Conservation (phyloP, 495 filamentous ascomycete species). For the Daldinia childiae region DNA sequence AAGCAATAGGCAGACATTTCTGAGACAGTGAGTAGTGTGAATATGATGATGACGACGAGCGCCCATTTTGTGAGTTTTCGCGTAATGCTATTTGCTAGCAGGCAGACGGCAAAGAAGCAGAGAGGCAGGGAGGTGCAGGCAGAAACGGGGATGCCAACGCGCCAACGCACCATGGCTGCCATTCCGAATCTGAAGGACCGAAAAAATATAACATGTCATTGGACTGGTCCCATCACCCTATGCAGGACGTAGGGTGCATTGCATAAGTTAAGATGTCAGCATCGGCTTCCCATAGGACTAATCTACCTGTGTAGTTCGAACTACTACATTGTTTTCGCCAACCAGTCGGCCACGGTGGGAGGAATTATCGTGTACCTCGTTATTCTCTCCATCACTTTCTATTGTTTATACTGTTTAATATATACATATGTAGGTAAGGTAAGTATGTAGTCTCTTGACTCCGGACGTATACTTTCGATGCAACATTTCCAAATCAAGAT, state of each 20-base stretch:
- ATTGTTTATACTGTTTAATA: background rate
- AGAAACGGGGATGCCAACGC: slow-evolving; percentile 19
- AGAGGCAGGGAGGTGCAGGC: slow-evolving; percentile 30
- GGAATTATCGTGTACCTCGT: slow-evolving; percentile 27
- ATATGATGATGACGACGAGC: slow-evolving; percentile 30
- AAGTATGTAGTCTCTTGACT: slow-evolving; percentile 1
- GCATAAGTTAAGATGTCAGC: slow-evolving; percentile 24
- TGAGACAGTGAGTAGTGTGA: slow-evolving; percentile 19
- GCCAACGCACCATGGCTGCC: slow-evolving; percentile 39
- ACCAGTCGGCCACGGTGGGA: slow-evolving; percentile 1
- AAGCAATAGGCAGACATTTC: slow-evolving; percentile 13
- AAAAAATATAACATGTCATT: slow-evolving; percentile 21
- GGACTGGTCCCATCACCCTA: slow-evolving; percentile 19
- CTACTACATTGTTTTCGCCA: slow-evolving; percentile 3
- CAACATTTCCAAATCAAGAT: slow-evolving; percentile 20
- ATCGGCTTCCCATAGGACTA: slow-evolving; percentile 26
- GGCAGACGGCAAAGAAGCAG: slow-evolving; percentile 22
- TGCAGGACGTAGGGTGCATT: slow-evolving; percentile 33
- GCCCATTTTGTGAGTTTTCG: slow-evolving; percentile 18
- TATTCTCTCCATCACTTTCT: background rate
- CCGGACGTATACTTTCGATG: slow-evolving; percentile 13
- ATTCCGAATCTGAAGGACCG: slow-evolving; percentile 28
- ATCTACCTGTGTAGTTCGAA: slow-evolving; percentile 3
- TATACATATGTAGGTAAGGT: background rate
- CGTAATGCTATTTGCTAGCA: slow-evolving; percentile 34